phyloP scores from a whole-genome alignment of 257 asterid genomes.

The Rauvolfia tetraphylla region DNA sequence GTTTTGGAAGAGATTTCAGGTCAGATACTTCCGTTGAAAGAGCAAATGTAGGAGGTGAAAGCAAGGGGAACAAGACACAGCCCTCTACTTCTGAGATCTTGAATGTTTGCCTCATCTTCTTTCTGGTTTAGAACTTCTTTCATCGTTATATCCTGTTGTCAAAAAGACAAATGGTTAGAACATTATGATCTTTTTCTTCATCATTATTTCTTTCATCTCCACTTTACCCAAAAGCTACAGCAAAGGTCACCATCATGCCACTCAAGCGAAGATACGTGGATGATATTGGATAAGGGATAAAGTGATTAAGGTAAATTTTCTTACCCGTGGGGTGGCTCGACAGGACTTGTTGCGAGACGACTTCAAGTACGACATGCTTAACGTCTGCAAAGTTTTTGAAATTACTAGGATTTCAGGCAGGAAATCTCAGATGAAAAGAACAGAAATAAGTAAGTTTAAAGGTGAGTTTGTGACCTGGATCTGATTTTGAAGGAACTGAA shows the following conservation, averaged over 20 bases:
- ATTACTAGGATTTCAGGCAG: not conserved
- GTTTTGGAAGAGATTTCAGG: not conserved
- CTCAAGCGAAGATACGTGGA: not conserved
- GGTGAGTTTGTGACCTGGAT: slow-evolving; percentile 20
- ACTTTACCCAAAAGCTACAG: not conserved
- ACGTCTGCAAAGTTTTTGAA: slow-evolving; percentile 17
- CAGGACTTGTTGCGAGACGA: slow-evolving; percentile 19
- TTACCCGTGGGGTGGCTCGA: slow-evolving; percentile 15
- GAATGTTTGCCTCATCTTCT: slow-evolving; percentile 1
- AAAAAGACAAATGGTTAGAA: not conserved
- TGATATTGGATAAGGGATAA: not conserved
- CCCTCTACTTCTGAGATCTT: slow-evolving; percentile 35
- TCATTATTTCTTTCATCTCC: too few species aligned
- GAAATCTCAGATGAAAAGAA: not conserved
- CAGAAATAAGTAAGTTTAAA: not conserved
- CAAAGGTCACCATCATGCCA: not conserved
- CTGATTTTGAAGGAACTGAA: slow-evolving; percentile 36
- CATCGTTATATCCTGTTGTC: slow-evolving; percentile 20
- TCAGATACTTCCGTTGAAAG: slow-evolving; percentile 15
- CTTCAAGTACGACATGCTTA: slow-evolving; percentile 21
- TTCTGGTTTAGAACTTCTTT: slow-evolving; percentile 5
- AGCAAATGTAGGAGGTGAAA: slow-evolving; percentile 26
- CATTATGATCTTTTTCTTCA: not conserved
- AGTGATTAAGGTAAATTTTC: not conserved
- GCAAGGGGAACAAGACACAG: slow-evolving; percentile 34